These are phyloP conservation scores for Tricholoma sp. DNA, from an alignment of 768 basidiomycete genomes.

Conservation along the genomic window DNA sequence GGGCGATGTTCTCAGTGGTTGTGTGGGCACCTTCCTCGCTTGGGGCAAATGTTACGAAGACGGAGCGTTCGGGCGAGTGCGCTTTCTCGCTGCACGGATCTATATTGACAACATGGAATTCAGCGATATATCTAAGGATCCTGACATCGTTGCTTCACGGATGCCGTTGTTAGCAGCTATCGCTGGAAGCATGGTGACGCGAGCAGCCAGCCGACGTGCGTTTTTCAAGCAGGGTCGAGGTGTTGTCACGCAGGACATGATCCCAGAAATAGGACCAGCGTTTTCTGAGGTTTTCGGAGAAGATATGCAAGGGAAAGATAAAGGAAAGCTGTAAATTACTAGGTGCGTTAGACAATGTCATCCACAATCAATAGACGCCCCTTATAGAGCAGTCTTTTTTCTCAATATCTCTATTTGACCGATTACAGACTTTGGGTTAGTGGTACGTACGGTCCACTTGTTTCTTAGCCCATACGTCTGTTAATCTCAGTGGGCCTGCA, in stretches of 20 bases:
- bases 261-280: conserved; percentile 57
- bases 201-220: conserved; percentile 73
- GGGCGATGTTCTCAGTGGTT: conserved; percentile 89
- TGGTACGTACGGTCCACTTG: too few relatives aligned
- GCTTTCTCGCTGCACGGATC: not conserved
- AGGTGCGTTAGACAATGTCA: not conserved
- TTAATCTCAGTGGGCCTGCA: too few relatives aligned
- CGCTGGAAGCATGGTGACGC: conserved; percentile 85
- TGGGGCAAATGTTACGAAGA: conserved; percentile 95
- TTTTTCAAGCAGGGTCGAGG: conserved; percentile 74
- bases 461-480: too few relatives aligned
- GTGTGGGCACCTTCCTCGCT: conserved; percentile 84
- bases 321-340: conserved; percentile 30
- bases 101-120: not conserved
- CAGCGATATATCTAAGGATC: not conserved
- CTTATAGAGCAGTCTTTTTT: not conserved
- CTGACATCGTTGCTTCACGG: conserved; percentile 46
- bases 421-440: too few relatives aligned
- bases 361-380: not conserved
- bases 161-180: conserved; percentile 84
- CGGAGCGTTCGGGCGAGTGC: conserved; percentile 69
- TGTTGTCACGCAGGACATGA: conserved; percentile 79
- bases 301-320: conserved; percentile 34
- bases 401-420: too few relatives aligned
- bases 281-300: conserved; percentile 72